Percentiles rank a stretch among this genome's conserved stretches.
phyloP scores from a whole-genome alignment of 1,139 yeast species.

The Diutina pseudorugosa region DNA sequence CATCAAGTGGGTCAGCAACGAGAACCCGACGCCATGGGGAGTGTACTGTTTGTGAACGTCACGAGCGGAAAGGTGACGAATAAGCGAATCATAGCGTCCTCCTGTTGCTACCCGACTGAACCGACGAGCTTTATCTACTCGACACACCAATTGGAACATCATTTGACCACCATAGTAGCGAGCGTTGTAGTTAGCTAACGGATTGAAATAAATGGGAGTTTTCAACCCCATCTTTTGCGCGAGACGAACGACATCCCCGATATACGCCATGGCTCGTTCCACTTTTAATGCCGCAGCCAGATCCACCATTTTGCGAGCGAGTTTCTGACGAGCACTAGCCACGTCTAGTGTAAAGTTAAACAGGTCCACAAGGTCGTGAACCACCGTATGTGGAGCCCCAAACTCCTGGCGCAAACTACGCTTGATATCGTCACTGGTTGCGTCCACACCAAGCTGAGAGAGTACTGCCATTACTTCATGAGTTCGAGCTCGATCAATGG shows the following conservation, averaged over 20 bases:
- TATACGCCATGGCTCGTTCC: conserved; percentile 49
- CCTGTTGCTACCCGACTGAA: conserved; percentile 67
- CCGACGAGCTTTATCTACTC: conserved; percentile 30
- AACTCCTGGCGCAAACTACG: conserved; percentile 56
- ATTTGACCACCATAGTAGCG: conserved; percentile 68
- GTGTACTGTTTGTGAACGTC: conserved; percentile 17
- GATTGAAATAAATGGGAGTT: conserved; percentile 35
- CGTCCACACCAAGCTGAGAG: conserved; percentile 66
- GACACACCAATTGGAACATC: conserved; percentile 79
- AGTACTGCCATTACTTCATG: conserved; percentile 62
- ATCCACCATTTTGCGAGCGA: conserved; percentile 63
- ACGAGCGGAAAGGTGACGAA: conserved; percentile 44
- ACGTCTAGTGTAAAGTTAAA: conserved; percentile 68
- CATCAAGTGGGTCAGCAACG: conserved; percentile 35
- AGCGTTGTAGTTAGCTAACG: conserved; percentile 73
- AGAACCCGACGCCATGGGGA: conserved; percentile 72
- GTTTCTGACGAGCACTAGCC: conserved; percentile 46
- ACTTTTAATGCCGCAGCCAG: conserved; percentile 52
- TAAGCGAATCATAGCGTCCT: conserved; percentile 74
- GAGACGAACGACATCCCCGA: conserved; percentile 42
- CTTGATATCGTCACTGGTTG: conserved; percentile 53
- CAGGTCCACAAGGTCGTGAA: conserved; percentile 61
- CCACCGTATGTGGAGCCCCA: conserved; percentile 66
- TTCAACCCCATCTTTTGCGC: conserved; percentile 41
- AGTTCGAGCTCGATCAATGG: conserved; percentile 16